Base-by-base conservation (phyloP, 805 yeast species). In the Starmerella powellii region DNA sequence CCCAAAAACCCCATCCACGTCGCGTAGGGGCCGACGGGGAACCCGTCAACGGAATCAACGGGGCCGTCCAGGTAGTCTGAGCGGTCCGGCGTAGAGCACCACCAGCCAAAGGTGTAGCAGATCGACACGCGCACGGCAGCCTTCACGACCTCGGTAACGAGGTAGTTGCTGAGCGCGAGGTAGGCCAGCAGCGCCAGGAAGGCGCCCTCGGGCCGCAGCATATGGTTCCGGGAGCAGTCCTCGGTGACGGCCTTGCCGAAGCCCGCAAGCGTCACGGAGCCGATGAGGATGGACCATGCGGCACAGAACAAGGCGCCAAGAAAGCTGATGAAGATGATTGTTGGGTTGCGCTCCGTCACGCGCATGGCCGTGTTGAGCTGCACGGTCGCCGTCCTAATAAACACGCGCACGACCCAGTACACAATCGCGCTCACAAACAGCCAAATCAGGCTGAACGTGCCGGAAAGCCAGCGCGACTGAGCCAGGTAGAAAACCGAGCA, bases 91-190 rank as follows among this genome's bases (percentile, higher is more conserved):
- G 81, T 71, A 61, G 84, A 87, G 61, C 83, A 86, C 95, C 96
- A 87, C 8, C 88, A 73, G 8, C 95, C 95, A 58, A 73, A 87
- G 16, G 85, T 75, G 20, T 94, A 94, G 19, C 88, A 71, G 36
- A 84, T 76, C 1, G 86, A 74, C 18, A 80, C 81, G 56, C 87
- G 94, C 29, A 85, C 77, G 13, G 82, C 69, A 54, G 82, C 85
- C 62, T 78, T 76, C 44, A 83, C 66, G 16, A 86, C 91, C 61
- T 85, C 95, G 23, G 91, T 72, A 46, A 85, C 73, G 59, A 75
- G 80, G 58, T 73, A 86, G 16, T 94, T 94, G 4, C 88, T 80
- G 60, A 87, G 83, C 50, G 85, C 75, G 5, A 80, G 74, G 60
- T 73, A 79, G 21, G 85, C 75, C 47, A 84, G 61, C 12, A 80